A percentile compares a stretch with the other conserved stretches of the same genome.
phyloP scores from a whole-genome alignment of 192 early-diverging fungal genomes.

The Backusella morwellensis region DNA sequence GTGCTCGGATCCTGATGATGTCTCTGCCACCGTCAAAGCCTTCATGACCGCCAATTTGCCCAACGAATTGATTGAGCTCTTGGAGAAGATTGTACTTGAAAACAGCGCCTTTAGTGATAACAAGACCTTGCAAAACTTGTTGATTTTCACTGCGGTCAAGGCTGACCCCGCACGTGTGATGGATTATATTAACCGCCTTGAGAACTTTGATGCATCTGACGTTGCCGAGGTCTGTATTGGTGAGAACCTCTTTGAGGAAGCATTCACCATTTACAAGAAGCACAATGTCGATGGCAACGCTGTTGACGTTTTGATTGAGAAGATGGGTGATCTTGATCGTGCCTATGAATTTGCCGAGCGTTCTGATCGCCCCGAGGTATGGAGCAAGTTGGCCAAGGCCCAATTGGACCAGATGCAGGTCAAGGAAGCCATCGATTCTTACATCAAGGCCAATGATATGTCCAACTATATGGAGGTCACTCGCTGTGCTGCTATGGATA shows the following conservation, averaged over 20 bases:
- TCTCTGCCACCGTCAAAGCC: conserved; percentile 95
- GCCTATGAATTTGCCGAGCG: conserved; percentile 96
- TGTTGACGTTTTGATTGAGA: conserved; percentile 88
- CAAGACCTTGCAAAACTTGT: conserved; percentile 94
- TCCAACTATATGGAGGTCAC: conserved; percentile 90
- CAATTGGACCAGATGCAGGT: conserved; percentile 89
- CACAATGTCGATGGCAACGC: conserved; percentile 87
- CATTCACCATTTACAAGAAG: conserved; percentile 95
- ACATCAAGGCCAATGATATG: conserved; percentile 93
- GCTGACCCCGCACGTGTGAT: conserved; percentile 91
- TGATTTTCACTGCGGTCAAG: conserved; percentile 97
- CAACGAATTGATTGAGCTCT: conserved; percentile 93
- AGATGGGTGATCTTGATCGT: conserved; percentile 91
- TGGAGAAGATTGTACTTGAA: conserved; percentile 96
- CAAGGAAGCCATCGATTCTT: conserved; percentile 95
- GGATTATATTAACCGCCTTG: conserved; percentile 92
- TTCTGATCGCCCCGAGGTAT: conserved; percentile 87
- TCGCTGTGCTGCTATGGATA: conserved; percentile 69
- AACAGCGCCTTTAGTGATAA: conserved; percentile 92
- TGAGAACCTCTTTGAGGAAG: conserved; percentile 90
- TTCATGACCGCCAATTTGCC: conserved; percentile 97
- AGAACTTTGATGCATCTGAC: conserved; percentile 97
- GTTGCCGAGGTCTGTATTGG: conserved; percentile 96
- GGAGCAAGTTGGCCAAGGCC: conserved; percentile 94
- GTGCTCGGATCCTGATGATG: conserved; percentile 95